phyloP scores from a whole-genome alignment of 1,284 basidiomycete genomes.

The Filobasidium uniguttulatum region DNA sequence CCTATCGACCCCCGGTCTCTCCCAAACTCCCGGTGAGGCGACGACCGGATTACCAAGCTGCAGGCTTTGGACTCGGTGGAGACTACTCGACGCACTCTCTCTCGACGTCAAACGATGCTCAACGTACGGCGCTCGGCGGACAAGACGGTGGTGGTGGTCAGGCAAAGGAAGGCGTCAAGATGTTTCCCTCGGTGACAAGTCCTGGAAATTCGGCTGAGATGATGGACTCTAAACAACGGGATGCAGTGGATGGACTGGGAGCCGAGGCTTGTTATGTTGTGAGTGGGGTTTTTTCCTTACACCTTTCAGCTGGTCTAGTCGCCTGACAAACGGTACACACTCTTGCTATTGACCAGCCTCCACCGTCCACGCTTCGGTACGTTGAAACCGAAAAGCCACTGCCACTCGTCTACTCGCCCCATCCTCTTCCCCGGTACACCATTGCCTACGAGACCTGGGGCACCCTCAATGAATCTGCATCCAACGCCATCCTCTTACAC shows the following conservation, averaged over 20 bases:
- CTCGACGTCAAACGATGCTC: not conserved
- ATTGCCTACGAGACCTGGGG: slow-evolving; percentile 99
- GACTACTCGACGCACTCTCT: not conserved
- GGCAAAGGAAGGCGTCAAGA: slow-evolving; percentile 19
- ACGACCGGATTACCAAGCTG: slow-evolving; percentile 31
- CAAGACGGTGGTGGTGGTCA: not conserved
- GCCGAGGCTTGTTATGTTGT: slow-evolving; percentile 37
- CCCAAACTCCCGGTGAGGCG: slow-evolving; percentile 25
- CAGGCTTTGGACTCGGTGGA: slow-evolving; percentile 31
- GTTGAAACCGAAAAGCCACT: slow-evolving; percentile 48
- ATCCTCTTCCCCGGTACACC: slow-evolving; percentile 50
- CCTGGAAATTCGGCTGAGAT: slow-evolving; percentile 10
- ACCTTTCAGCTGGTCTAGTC: not conserved
- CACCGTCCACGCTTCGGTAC: slow-evolving; percentile 40
- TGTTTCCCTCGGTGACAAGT: slow-evolving; percentile 15
- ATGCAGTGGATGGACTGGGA: slow-evolving; percentile 23
- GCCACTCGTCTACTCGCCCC: slow-evolving; percentile 56
- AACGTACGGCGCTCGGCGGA: slow-evolving; percentile 1
- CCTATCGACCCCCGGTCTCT: slow-evolving; percentile 12
- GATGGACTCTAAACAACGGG: slow-evolving; percentile 17
- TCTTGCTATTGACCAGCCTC: slow-evolving; percentile 23
- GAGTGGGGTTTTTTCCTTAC: slow-evolving; percentile 12
- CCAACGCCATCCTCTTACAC: slow-evolving; percentile 92
- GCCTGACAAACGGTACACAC: not conserved
- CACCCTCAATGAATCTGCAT: slow-evolving; percentile 55